A percentile compares a stretch with the other conserved stretches of the same genome.
Evolutionary conservation across 768 basidiomycete species (phyloP).

Genomic region (Chalciporus piperatus): DNA sequence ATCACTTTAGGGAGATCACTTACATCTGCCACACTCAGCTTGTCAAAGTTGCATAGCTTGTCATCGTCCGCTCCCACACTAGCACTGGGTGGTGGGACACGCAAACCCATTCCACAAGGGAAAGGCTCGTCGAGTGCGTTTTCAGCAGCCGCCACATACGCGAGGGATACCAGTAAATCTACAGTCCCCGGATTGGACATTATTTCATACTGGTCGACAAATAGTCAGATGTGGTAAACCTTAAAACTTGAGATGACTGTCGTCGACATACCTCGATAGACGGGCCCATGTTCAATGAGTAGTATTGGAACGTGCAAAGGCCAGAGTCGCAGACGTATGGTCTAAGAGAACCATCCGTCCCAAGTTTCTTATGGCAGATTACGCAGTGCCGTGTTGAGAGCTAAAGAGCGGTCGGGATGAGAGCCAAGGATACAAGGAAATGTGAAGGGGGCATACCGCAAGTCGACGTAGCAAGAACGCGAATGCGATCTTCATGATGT

Average conservation of each 20-base stretch:
- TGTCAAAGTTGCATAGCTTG: conserved; percentile 53
- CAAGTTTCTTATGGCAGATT: conserved; percentile 66
- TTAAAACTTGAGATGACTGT: neutral
- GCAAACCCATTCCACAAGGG: conserved; percentile 58
- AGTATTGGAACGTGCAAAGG: conserved; percentile 70
- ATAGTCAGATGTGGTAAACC: neutral
- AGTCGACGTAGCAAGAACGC: conserved; percentile 64
- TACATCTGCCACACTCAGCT: conserved; percentile 38
- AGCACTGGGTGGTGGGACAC: conserved; percentile 36
- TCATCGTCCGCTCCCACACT: conserved; percentile 19
- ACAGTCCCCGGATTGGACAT: conserved; percentile 60
- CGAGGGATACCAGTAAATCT: conserved; percentile 64
- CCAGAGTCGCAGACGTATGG: conserved; percentile 69
- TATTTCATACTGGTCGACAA: conserved; percentile 60
- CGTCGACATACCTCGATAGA: conserved; percentile 56
- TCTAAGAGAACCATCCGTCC: conserved; percentile 57
- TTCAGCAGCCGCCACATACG: conserved; percentile 56
- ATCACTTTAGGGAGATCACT: conserved; percentile 4
- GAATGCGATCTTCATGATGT: conserved; percentile 62
- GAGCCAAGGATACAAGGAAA: neutral
- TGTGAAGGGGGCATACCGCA: conserved; percentile 39
- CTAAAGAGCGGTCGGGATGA: conserved; percentile 28
- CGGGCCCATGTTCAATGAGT: conserved; percentile 59
- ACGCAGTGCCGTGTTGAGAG: conserved; percentile 68
- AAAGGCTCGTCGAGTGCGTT: conserved; percentile 53